These are phyloP conservation scores for Pichia paraexigua DNA, from an alignment of 805 yeast genomes.

Conservation along the genomic window DNA sequence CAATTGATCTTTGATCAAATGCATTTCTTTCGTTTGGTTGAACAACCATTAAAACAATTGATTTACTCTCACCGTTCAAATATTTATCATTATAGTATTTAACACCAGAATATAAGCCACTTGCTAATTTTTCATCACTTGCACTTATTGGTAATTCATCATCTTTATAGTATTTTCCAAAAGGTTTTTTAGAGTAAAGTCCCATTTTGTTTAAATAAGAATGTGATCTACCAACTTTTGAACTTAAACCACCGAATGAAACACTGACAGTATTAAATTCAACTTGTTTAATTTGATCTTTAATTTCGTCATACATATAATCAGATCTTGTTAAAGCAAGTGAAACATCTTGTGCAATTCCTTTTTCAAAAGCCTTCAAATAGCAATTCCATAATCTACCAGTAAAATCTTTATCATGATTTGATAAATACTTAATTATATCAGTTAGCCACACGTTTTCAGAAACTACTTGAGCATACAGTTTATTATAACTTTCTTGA, in stretches of 20 bases:
- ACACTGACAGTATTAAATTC: constrained; percentile 96
- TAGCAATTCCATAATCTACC: constrained; percentile 66
- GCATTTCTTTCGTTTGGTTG: constrained; percentile 85
- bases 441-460: constrained; percentile 52
- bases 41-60: constrained; percentile 66
- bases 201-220: constrained; percentile 53
- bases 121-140: constrained; percentile 54
- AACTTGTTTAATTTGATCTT: constrained; percentile 74
- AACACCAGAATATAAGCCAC: constrained; percentile 63
- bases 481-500: constrained; percentile 60
- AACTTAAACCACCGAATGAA: constrained; percentile 85
- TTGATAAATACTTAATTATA: constrained; percentile 46
- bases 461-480: constrained; percentile 65
- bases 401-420: constrained; percentile 69
- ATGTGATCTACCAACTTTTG: constrained; percentile 74
- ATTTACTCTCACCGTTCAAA: constrained; percentile 24
- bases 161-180: constrained; percentile 37
- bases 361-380: constrained; percentile 36
- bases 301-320: constrained; percentile 55
- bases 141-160: constrained; percentile 53
- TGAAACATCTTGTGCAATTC: constrained; percentile 56
- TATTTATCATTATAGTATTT: constrained; percentile 38
- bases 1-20: constrained; percentile 84
- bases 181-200: constrained; percentile 37
- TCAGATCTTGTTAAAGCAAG: constrained; percentile 88